Conservation (phyloP, 2,329 filamentous ascomycete species). For the Colletotrichum tanaceti region DNA sequence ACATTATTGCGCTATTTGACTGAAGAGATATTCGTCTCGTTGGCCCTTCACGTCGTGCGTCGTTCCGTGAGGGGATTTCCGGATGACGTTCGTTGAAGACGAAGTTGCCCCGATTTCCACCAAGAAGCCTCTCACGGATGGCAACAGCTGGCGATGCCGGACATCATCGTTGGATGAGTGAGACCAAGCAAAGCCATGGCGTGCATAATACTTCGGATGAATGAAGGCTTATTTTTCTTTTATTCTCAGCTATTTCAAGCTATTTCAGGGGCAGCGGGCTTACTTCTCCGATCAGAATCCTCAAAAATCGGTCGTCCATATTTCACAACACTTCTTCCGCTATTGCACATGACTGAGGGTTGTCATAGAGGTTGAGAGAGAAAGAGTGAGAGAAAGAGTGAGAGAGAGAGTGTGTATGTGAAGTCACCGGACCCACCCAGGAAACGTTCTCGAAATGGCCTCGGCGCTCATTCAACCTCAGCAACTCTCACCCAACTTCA, state of each 20-base stretch:
- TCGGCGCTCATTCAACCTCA: constrained; percentile 7
- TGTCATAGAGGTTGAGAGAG: not conserved
- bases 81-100: constrained; percentile 11
- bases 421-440: constrained; percentile 27
- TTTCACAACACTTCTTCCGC: not conserved
- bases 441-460: constrained; percentile 30
- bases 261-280: not conserved
- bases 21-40: not conserved
- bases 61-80: not conserved
- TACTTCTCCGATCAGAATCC: too few relatives aligned
- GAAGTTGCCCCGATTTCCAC: not conserved
- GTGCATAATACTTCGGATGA: constrained; percentile 23
- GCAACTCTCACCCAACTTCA: constrained; percentile 28
- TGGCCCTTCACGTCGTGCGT: not conserved
- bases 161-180: not conserved
- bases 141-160: not conserved
- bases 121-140: not conserved
- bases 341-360: not conserved
- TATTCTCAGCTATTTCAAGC: too few relatives aligned
- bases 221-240: constrained; percentile 12
- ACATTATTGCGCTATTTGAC: not conserved
- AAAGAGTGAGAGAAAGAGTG: too few relatives aligned
- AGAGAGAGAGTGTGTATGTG: not conserved
- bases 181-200: constrained; percentile 23
- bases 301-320: not conserved